These are phyloP conservation scores for Clausena lansium DNA, from an alignment of 345 rosid species.

Conservation along the genomic window DNA sequence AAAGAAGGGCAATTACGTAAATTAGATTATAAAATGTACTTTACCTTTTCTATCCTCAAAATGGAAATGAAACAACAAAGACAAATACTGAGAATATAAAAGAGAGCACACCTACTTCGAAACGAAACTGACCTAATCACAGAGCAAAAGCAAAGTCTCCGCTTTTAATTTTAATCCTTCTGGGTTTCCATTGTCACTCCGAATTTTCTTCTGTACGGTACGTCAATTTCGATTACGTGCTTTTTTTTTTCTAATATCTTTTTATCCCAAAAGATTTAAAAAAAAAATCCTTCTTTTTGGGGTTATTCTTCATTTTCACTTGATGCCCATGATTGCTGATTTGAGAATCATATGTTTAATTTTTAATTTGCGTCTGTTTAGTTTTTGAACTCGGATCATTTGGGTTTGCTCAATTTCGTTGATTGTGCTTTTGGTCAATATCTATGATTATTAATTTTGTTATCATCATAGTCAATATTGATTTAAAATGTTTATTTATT, in stretches of 20 bases:
- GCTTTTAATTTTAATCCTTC: neutral
- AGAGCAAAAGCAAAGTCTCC: neutral
- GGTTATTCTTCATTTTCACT: neutral
- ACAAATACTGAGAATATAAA: neutral
- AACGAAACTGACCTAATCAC: conserved; percentile 8
- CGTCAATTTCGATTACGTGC: neutral
- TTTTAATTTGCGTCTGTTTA: neutral
- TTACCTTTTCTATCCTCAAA: neutral
- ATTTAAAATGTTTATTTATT: neutral
- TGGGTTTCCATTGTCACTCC: neutral
- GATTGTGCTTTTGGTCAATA: neutral
- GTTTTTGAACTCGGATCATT: neutral
- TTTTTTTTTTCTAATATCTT: too few relatives aligned
- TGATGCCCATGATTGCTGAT: neutral
- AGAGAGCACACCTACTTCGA: neutral
- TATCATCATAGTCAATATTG: neutral
- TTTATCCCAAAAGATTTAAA: too few relatives aligned
- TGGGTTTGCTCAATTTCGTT: conserved; percentile 1
- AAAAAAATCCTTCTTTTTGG: neutral
- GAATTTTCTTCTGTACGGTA: conserved; percentile 7
- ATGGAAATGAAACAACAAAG: neutral
- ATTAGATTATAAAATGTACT: neutral
- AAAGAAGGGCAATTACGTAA: conserved; percentile 4
- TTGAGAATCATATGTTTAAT: neutral
- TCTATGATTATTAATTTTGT: neutral